Percentiles rank a stretch among this genome's conserved stretches.
These are phyloP conservation scores for Trichosporon coremiiforme DNA, from an alignment of 1,284 basidiomycete genomes.

Conservation along the genomic window DNA sequence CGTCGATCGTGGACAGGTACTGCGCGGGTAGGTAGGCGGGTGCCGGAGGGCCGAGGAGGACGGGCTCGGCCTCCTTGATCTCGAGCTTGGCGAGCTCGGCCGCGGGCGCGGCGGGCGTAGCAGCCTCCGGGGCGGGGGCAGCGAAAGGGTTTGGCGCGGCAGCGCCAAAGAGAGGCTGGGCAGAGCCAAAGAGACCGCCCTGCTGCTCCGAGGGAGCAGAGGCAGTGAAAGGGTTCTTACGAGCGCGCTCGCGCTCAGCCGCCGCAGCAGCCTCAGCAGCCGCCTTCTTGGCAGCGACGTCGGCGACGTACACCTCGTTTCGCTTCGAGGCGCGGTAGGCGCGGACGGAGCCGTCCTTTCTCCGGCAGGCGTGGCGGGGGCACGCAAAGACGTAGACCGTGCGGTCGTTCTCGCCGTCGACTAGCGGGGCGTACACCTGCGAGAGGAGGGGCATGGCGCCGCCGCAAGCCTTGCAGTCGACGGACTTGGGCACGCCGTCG, in stretches of 20 bases:
- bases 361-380: slow-evolving; percentile 47
- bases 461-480: slow-evolving; percentile 49
- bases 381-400: slow-evolving; percentile 56
- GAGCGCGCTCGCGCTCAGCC: slow-evolving; percentile 43
- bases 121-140: slow-evolving; percentile 18
- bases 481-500: slow-evolving; percentile 28
- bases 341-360: slow-evolving; percentile 51
- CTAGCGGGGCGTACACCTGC: slow-evolving; percentile 57
- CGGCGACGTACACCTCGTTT: slow-evolving; percentile 55
- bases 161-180: slow-evolving; percentile 38
- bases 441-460: slow-evolving; percentile 51
- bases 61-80: slow-evolving; percentile 31
- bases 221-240: slow-evolving; percentile 55
- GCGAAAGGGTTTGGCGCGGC: slow-evolving; percentile 37
- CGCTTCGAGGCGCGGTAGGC: slow-evolving; percentile 53
- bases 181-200: not conserved
- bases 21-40: slow-evolving; percentile 56
- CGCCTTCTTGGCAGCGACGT: slow-evolving; percentile 47
- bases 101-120: not conserved
- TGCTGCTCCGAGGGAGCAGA: not conserved
- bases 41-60: slow-evolving; percentile 40
- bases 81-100: slow-evolving; percentile 15
- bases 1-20: slow-evolving; percentile 55
- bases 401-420: slow-evolving; percentile 56
- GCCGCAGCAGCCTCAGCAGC: slow-evolving; percentile 44